Base-by-base conservation (phyloP, 2,329 filamentous ascomycete species). In the Neopestalotiopsis sp. region DNA sequence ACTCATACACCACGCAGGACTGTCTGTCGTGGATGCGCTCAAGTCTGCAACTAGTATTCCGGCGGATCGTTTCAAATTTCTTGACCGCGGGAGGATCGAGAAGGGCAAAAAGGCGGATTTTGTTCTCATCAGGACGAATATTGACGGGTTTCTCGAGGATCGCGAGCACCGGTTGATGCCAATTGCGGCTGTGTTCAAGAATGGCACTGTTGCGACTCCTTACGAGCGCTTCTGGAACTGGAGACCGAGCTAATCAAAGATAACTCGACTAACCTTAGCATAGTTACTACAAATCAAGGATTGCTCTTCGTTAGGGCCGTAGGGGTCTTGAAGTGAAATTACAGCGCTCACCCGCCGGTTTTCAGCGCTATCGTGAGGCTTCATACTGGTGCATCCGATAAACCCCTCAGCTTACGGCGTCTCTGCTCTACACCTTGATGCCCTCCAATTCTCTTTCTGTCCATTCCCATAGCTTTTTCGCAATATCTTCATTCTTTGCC, bases 381-480 rank as follows among this genome's bases (percentile, higher is more conserved):
- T n/a, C n/a, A n/a, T n/a, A n/a, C n/a, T n/a, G n/a, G n/a, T n/a
- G 24, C 24, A 28, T 28, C 24, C 24, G 24, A 3, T 28, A 28
- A 28, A 28, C 24, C 24, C 24, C 24, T 28, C 24, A 28, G 24
- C 4, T 28, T 2, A 28, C 3, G 24, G 24, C 24, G 2, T 28
- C 2, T 3, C 24, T 28, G 24, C 24, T 28, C 34, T 38, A 38
- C 34, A 38, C 2, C 6, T 6, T 10, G 34, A 38, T 38, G 34
- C 34, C 34, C 13, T 56, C 49, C 20, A 80, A 68, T 62, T 78
- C 76, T 42, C 75, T 72, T 65, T 75, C 74, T 32, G 76, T 79
- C 75, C 76, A 78, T 3, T 75, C 74, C 75, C 74, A 76, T 20
- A 79, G 68, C 38, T 70, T 73, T 58, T 71, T 60, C 10, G 73